These are phyloP conservation scores for Penicillium expansum DNA, from an alignment of 2,329 filamentous ascomycete genomes.

Conservation along the genomic window DNA sequence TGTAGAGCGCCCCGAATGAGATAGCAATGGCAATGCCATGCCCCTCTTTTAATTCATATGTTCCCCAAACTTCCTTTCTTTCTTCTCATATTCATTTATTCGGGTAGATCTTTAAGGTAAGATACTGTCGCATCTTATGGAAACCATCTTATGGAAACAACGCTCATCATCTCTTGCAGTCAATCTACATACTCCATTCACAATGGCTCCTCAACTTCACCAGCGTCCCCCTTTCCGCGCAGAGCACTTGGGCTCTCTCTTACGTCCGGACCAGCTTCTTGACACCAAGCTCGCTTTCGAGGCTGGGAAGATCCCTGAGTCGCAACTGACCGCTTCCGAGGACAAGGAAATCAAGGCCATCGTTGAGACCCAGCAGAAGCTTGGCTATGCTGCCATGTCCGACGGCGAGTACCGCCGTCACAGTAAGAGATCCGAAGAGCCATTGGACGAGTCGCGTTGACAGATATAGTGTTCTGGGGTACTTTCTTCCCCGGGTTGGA, in stretches of 20 bases:
- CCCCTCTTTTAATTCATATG: slow-evolving; percentile 18
- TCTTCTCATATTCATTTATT: neutral
- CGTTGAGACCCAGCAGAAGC: slow-evolving; percentile 62
- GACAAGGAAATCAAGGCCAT: slow-evolving; percentile 64
- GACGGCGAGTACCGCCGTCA: slow-evolving; percentile 65
- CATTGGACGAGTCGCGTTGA: neutral
- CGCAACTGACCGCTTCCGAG: slow-evolving; percentile 62
- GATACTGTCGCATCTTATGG: neutral
- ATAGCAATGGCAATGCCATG: slow-evolving; percentile 10
- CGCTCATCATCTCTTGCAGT: neutral
- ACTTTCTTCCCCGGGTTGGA: slow-evolving; percentile 55
- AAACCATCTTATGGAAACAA: neutral
- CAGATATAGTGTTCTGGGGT: slow-evolving; percentile 53
- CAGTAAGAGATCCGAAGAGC: slow-evolving; percentile 29
- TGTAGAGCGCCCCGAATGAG: neutral
- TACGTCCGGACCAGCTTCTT: slow-evolving; percentile 63
- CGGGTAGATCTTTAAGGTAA: neutral
- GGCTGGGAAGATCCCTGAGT: slow-evolving; percentile 52
- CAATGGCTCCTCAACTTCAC: slow-evolving; percentile 35
- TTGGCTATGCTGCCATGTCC: slow-evolving; percentile 62
- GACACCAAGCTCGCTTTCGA: slow-evolving; percentile 57
- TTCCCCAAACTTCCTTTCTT: neutral
- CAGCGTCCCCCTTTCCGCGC: slow-evolving; percentile 63
- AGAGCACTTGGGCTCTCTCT: slow-evolving; percentile 69
- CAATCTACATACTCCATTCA: slow-evolving; percentile 10